Conservation (phyloP, 140 eudicot species). For the Stevia rebaudiana region DNA sequence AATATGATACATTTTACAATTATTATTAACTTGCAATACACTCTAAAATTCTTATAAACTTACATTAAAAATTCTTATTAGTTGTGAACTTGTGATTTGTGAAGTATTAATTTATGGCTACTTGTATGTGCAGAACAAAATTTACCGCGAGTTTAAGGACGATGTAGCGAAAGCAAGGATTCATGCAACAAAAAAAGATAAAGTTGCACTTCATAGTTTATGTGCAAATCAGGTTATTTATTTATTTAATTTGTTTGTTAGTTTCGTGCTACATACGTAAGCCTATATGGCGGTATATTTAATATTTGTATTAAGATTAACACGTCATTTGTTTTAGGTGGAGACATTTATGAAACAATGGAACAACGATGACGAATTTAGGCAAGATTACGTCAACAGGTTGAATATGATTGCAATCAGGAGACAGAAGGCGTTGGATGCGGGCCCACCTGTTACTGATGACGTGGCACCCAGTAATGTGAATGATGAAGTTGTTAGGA, state of each 20-base stretch:
- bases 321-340: conserved; percentile 37
- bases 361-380: conserved; percentile 65
- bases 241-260: background rate
- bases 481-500: conserved; percentile 29
- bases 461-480: conserved; percentile 40
- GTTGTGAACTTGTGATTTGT: background rate
- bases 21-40: background rate
- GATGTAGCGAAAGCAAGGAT: conserved; percentile 43
- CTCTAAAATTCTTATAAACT: background rate
- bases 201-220: conserved; percentile 47
- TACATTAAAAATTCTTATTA: background rate
- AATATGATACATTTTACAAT: background rate
- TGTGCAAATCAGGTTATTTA: conserved; percentile 60
- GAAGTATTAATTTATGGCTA: background rate
- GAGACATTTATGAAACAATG: conserved; percentile 67
- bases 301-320: conserved; percentile 13
- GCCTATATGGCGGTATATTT: conserved; percentile 14
- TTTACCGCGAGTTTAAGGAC: conserved; percentile 50
- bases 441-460: conserved; percentile 58
- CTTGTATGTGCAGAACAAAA: conserved; percentile 49
- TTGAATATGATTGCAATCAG: conserved; percentile 52
- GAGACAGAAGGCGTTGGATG: conserved; percentile 64
- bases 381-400: conserved; percentile 59
- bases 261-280: conserved; percentile 3
- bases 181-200: conserved; percentile 42